Percentiles rank a stretch among this genome's conserved stretches.
These are phyloP conservation scores for Penicillium simplicissimum DNA, from an alignment of 495 filamentous ascomycete species.

Conservation along the genomic window DNA sequence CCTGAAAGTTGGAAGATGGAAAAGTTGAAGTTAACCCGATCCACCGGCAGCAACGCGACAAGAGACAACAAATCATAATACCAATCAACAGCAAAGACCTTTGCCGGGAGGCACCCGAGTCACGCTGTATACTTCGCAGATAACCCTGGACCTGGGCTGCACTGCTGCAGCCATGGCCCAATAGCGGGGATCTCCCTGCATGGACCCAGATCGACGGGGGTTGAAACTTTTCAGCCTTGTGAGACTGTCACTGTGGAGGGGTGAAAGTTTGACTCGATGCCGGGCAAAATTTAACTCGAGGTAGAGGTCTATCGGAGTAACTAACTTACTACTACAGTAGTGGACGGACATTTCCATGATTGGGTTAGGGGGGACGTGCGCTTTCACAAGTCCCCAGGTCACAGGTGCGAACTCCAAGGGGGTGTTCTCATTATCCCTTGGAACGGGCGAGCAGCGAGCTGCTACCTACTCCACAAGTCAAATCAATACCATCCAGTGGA, in stretches of 20 bases:
- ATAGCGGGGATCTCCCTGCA: slow-evolving; percentile 24
- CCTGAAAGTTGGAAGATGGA: too few species aligned
- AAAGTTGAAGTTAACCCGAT: not conserved
- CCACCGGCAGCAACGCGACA: not conserved
- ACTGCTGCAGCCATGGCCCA: slow-evolving; percentile 9
- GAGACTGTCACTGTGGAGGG: not conserved
- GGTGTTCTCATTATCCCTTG: not conserved
- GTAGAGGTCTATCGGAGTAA: too few species aligned
- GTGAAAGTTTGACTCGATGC: not conserved
- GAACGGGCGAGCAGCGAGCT: not conserved
- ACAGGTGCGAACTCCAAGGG: not conserved
- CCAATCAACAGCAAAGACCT: not conserved
- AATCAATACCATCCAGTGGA: too few species aligned
- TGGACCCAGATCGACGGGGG: slow-evolving; percentile 23
- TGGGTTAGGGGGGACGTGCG: not conserved
- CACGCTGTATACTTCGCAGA: not conserved
- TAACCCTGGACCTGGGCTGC: not conserved
- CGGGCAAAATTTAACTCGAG: too few species aligned
- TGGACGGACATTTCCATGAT: not conserved
- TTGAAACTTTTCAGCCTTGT: slow-evolving; percentile 22
- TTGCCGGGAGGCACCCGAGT: not conserved
- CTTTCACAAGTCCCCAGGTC: not conserved
- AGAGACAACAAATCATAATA: slow-evolving; percentile 2
- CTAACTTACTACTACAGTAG: too few species aligned
- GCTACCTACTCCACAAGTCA: not conserved